Evolutionary conservation across 2,329 filamentous ascomycete genomes (phyloP).

Genomic region (Sarocladium oryzae): DNA sequence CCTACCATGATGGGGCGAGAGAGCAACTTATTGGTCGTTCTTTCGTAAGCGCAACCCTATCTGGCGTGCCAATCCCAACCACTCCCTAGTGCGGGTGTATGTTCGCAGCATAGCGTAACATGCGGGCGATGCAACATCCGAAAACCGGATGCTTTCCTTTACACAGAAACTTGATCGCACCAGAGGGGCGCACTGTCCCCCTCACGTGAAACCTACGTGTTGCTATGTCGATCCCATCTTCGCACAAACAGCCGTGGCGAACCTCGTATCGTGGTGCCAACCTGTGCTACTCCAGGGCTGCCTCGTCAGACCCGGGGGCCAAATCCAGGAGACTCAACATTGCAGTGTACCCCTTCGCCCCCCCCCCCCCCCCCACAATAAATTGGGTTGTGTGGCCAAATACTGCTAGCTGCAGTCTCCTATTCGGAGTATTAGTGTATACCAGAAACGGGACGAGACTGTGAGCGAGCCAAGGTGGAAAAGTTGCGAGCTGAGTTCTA

Average conservation of each 20-base stretch:
- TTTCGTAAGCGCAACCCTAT: too few relatives aligned
- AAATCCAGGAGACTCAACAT: neutral
- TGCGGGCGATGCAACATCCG: neutral
- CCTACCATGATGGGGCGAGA: too few relatives aligned
- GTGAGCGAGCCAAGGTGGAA: too few relatives aligned
- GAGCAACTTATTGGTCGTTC: too few relatives aligned
- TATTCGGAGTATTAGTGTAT: neutral
- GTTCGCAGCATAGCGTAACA: neutral
- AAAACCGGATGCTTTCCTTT: neutral
- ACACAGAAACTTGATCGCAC: neutral
- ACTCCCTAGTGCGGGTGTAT: neutral
- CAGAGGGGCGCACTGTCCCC: neutral
- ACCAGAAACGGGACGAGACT: too few relatives aligned
- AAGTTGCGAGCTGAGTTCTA: too few relatives aligned
- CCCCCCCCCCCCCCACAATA: too few relatives aligned
- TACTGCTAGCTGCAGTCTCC: neutral
- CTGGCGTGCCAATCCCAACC: too few relatives aligned
- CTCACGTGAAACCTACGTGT: neutral
- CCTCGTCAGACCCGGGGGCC: neutral
- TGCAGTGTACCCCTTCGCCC: too few relatives aligned
- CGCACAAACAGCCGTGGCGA: neutral
- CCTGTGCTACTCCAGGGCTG: neutral
- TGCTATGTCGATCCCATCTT: neutral
- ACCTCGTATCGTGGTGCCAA: neutral
- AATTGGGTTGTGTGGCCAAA: neutral